A percentile compares a stretch with the other conserved stretches of the same genome.
phyloP scores from a whole-genome alignment of 106 monocot species.

The Vanilla planifolia region DNA sequence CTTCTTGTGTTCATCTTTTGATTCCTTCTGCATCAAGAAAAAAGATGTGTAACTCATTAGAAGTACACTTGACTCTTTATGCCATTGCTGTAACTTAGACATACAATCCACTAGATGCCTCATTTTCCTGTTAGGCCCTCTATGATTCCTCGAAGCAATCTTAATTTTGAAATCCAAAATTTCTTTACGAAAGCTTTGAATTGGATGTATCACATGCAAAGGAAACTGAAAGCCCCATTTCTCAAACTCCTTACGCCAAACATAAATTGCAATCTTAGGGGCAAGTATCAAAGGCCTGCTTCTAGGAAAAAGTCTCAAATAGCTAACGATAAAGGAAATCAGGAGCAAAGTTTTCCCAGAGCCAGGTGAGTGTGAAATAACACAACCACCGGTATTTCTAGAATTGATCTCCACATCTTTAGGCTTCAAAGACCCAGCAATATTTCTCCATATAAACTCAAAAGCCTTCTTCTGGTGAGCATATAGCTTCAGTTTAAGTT shows the following conservation, averaged over 20 bases:
- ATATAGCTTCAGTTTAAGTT: constrained; percentile 39
- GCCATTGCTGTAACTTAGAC: constrained; percentile 56
- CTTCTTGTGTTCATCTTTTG: constrained; percentile 19
- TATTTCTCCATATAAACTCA: constrained; percentile 73
- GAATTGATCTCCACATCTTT: constrained; percentile 25
- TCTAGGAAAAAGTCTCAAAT: constrained; percentile 41
- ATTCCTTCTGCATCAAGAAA: constrained; percentile 27
- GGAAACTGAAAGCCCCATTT: constrained; percentile 67
- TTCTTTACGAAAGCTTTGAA: constrained; percentile 23
- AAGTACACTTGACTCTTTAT: constrained; percentile 48
- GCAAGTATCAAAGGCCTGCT: constrained; percentile 62
- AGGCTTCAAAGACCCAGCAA: constrained; percentile 40
- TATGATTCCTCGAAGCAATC: background rate
- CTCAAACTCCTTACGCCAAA: constrained; percentile 62
- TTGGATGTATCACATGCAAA: constrained; percentile 33
- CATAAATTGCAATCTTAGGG: constrained; percentile 54
- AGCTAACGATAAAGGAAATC: constrained; percentile 59
- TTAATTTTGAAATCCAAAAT: constrained; percentile 9
- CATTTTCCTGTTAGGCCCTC: constrained; percentile 31
- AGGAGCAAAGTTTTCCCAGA: constrained; percentile 68
- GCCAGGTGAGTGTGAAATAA: constrained; percentile 77
- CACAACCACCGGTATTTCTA: constrained; percentile 53
- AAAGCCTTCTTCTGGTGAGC: constrained; percentile 66
- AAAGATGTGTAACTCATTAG: constrained; percentile 73
- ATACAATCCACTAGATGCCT: constrained; percentile 41